Conservation (phyloP, 208 protist genomes). For the Leptomonas pyrrhocoris region DNA sequence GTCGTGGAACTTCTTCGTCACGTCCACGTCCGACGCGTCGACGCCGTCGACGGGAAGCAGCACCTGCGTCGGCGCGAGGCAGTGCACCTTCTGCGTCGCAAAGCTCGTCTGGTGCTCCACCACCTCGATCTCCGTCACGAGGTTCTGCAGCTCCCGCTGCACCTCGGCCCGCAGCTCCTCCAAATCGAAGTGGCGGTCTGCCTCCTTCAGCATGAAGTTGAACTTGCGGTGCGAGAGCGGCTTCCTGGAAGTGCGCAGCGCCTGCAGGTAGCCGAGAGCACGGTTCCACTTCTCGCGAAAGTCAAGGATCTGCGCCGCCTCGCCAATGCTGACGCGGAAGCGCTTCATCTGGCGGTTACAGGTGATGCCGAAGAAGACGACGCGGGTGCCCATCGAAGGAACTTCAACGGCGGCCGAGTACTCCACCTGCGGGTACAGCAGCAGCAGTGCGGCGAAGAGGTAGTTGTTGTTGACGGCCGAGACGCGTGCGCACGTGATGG, state of each 20-base stretch:
- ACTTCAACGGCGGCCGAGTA: constrained; percentile 73
- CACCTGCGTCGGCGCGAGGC: constrained; percentile 51
- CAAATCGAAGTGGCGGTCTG: constrained; percentile 73
- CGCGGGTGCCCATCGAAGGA: constrained; percentile 41
- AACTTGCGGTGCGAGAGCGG: constrained; percentile 74
- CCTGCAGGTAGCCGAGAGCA: constrained; percentile 76
- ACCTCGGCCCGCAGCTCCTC: constrained; percentile 62
- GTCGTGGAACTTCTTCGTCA: constrained; percentile 65
- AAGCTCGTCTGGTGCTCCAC: constrained; percentile 88
- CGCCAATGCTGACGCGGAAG: constrained; percentile 66
- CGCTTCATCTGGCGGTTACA: constrained; percentile 91
- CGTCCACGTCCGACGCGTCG: constrained; percentile 65
- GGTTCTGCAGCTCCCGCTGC: constrained; percentile 61
- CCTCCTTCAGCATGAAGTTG: constrained; percentile 68
- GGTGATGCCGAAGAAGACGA: constrained; percentile 86
- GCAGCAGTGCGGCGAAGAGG: constrained; percentile 79
- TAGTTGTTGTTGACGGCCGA: constrained; percentile 74
- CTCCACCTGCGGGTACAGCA: constrained; percentile 84
- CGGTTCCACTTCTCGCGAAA: constrained; percentile 79
- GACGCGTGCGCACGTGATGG: constrained; percentile 58
- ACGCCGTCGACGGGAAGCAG: constrained; percentile 32
- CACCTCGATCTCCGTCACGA: constrained; percentile 78
- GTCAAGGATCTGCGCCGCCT: constrained; percentile 80
- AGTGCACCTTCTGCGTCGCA: constrained; percentile 64
- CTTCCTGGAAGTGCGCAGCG: constrained; percentile 60